phyloP scores from a whole-genome alignment of 371 early-diverging fungal species.

The Nematocida parisii region DNA sequence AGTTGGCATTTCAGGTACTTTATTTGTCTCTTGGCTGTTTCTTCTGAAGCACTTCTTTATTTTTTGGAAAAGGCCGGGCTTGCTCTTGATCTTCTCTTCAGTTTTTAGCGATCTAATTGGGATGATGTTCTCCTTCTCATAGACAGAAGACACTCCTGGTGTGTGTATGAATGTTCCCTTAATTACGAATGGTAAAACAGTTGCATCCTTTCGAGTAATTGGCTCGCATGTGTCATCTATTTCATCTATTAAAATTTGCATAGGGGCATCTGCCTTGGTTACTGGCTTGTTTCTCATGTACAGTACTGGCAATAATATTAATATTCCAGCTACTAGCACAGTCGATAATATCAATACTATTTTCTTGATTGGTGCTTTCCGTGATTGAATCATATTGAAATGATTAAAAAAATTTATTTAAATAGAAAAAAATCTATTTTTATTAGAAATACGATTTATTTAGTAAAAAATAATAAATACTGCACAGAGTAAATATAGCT shows the following conservation, averaged over 20 bases:
- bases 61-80: not conserved
- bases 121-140: slow-evolving; percentile 45
- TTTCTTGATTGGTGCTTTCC: not conserved
- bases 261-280: not conserved
- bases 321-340: not conserved
- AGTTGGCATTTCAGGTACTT: not conserved
- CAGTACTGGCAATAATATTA: slow-evolving; percentile 1
- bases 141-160: not conserved
- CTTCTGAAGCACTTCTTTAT: not conserved
- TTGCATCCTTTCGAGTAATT: not conserved
- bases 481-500: not conserved
- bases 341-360: not conserved
- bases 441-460: not conserved
- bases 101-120: slow-evolving; percentile 2
- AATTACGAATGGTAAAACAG: not conserved
- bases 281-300: not conserved
- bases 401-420: slow-evolving; percentile 18
- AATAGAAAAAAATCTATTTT: slow-evolving; percentile 8
- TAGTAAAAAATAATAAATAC: not conserved
- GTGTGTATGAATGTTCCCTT: not conserved
- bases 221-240: not conserved
- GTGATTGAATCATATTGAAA: slow-evolving; percentile 22
- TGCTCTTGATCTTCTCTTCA: not conserved
- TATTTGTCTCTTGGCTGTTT: not conserved
- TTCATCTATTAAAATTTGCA: not conserved